Evolutionary conservation across 73 alveolate species (phyloP).

Genomic region (Blepharisma japonicum): DNA sequence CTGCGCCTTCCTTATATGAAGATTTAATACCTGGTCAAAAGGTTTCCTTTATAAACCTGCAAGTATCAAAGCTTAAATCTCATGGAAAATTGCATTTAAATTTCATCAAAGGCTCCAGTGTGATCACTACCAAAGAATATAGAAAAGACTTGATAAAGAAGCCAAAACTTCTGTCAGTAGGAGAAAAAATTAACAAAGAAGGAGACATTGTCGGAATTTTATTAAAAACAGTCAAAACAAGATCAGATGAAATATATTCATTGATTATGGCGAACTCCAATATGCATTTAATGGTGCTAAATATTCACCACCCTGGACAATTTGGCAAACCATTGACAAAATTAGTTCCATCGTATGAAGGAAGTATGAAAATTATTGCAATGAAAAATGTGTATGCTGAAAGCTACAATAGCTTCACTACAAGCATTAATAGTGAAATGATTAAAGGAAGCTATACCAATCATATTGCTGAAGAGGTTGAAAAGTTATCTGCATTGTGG

Average conservation of each 20-base stretch:
- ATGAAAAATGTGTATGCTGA: neutral
- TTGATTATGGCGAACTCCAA: neutral
- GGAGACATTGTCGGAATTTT: slow-evolving; percentile 16
- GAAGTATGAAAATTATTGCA: neutral
- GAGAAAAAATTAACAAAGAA: neutral
- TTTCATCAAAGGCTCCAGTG: slow-evolving; percentile 1
- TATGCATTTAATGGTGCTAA: neutral
- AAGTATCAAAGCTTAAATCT: neutral
- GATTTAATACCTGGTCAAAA: neutral
- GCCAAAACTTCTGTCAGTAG: neutral
- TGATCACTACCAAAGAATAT: neutral
- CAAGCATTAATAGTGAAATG: neutral
- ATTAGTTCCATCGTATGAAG: neutral
- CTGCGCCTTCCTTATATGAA: neutral
- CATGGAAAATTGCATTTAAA: neutral
- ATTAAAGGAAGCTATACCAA: neutral
- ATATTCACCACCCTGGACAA: neutral
- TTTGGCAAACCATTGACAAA: slow-evolving; percentile 2
- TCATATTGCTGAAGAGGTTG: slow-evolving; percentile 7
- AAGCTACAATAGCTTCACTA: neutral
- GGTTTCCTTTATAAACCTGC: neutral
- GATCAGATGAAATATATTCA: neutral
- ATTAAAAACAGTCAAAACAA: neutral
- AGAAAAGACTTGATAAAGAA: slow-evolving; percentile 19
- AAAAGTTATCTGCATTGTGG: neutral